Evolutionary conservation across 2,329 filamentous ascomycete species (phyloP), one percentile per base, ranked within the genome.

Genomic region (Aureobasidium sp.): DNA sequence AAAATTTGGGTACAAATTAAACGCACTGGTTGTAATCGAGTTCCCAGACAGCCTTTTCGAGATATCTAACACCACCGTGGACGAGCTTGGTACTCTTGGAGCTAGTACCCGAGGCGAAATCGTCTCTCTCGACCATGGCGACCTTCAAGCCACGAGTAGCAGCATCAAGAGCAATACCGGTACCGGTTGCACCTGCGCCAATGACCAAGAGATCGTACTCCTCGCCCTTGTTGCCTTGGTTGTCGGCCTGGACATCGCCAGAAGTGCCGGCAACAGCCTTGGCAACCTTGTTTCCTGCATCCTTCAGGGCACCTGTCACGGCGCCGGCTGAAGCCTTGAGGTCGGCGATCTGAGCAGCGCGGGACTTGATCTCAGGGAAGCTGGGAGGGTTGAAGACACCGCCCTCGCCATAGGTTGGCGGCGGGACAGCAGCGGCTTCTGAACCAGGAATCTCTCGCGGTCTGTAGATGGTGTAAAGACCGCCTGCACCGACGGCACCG

Each of bases 51-150:
- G 89, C 89, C 79, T 94, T 94, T 74, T 94, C 90, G 63, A 94
- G 80, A 72, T 93, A 94, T 67, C 89, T 84, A 64, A 94, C 90
- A 70, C 89, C 89, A 67, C 89, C 89, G 75, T 94, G 89, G 20
- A 94, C 90, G 59, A 94, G 81, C 76, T 94, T 94, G 53, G 89
- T 94, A 77, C 88, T 91, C 79, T 93, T 93, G 74, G 87, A 90
- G 78, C 88, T 91, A 44, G 89, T 93, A 34, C 90, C 89, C 65
- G 87, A 83, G 68, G 87, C 87, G 73, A 93, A 94, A 75, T 94
- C 89, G 73, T 93, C 90, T 65, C 89, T 82, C 77, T 94, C 89
- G 17, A 94, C 88, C 56, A 92, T 77, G 13, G 90, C 89, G 63
- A 94, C 89, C 75, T 87, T 90, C 69, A 93, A 77, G 1, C 89